Conservation (phyloP, 306 rosid species). For the Dryas alaskensis region DNA sequence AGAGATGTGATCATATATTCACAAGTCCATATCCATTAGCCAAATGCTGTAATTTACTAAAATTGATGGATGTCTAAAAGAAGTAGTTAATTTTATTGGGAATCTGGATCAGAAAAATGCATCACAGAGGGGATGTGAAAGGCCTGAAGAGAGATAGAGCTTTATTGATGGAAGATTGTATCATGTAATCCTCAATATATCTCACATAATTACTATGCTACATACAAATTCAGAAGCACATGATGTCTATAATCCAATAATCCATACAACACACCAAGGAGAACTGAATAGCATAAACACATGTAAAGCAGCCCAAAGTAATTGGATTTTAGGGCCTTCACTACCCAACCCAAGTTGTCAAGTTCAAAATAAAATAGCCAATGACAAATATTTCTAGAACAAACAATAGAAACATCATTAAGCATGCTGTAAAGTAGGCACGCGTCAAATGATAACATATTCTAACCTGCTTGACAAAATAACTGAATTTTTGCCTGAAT, state of each 20-base stretch:
- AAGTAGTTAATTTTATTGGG: not conserved
- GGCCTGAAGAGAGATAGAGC: not conserved
- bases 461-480: constrained; percentile 86
- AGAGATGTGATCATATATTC: not conserved
- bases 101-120: not conserved
- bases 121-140: not conserved
- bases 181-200: not conserved
- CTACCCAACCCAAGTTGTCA: not conserved
- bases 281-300: not conserved
- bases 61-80: not conserved
- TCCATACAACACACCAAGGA: not conserved
- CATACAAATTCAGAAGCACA: not conserved
- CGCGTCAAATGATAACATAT: not conserved
- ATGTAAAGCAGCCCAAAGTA: not conserved
- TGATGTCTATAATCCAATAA: not conserved
- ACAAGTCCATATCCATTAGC: not conserved
- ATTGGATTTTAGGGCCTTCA: not conserved
- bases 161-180: not conserved
- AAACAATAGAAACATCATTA: constrained; percentile 1
- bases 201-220: not conserved
- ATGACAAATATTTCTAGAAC: not conserved
- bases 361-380: constrained; percentile 13
- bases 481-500: constrained; percentile 79
- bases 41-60: not conserved
- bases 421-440: constrained; percentile 2